Base-by-base conservation (phyloP, 2,329 filamentous ascomycete genomes). In the Neopestalotiopsis clavispora region DNA sequence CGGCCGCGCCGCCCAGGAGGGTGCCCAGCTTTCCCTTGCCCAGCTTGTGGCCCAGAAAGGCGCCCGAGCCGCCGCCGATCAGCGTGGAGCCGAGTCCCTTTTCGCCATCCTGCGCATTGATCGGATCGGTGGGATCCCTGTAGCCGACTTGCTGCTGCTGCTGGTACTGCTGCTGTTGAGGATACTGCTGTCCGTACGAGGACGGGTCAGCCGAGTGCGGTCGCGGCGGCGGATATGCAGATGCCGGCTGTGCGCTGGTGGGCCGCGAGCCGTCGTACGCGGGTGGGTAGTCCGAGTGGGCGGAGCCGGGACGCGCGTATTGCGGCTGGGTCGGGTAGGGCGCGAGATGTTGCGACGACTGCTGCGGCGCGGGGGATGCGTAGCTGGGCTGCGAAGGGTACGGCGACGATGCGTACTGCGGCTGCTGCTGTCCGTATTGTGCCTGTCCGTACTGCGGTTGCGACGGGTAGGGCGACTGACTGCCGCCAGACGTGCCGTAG, bases 1-100 rank as follows among this genome's bases (percentile, higher is more conserved):
- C 88, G 12, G 84, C 85, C 1, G 87, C 81, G 7, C 83, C 79
- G 0, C 87, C 87, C 1, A 84, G 81, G 5, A 89, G 72, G 1
- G 87, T 86, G 30, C 85, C 85, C 45, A 90, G 74, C 62, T 84
- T 79, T 6, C 87, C 86, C 66, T 86, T 85, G 66, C 86, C 85
- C 12, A 86, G 75, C 76, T 89, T 85, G 74, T 89, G 84, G 0
- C 84, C 87, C 0, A 87, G 68, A 68, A 86, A 85, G 0, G 84
- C 87, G 49, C 88, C 88, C 0, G 82, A 84, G 2, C 83, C 85
- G 28, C 85, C 84, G 14, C 87, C 87, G 1, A 87, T 68, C 4
- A 89, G 74, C 2, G 87, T 86, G 1, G 87, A 84, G 13, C 87
- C 83, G 13, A 90, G 80, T 9, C 88, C 87, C 59, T 84, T 82